A percentile compares a stretch with the other conserved stretches of the same genome.
phyloP scores from a whole-genome alignment of 23 red algal species.

The Gracilaria gracilis region DNA sequence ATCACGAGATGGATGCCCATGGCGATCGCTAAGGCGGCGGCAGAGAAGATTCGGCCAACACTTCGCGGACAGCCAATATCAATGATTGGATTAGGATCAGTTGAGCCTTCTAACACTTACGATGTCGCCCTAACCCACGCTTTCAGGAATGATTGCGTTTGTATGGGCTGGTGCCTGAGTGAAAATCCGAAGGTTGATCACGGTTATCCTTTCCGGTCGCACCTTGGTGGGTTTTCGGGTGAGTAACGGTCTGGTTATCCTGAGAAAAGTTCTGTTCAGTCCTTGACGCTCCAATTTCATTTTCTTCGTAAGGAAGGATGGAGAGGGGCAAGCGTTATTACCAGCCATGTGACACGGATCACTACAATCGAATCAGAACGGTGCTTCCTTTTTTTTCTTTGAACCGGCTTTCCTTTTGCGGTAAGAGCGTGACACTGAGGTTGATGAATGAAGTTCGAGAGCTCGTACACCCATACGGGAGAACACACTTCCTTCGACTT shows the following conservation, averaged over 20 bases:
- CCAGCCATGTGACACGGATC: too few species aligned
- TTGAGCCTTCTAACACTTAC: background rate
- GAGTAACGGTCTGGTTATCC: too few species aligned
- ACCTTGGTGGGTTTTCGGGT: too few species aligned
- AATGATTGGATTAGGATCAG: constrained; percentile 37
- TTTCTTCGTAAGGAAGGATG: too few species aligned
- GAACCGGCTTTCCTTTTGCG: background rate
- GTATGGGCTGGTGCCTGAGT: background rate
- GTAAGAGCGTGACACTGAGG: background rate
- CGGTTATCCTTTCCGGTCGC: background rate
- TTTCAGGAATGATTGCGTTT: constrained; percentile 1
- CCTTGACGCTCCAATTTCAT: too few species aligned
- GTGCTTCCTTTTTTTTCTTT: too few species aligned
- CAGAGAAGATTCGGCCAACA: background rate
- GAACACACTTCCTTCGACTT: background rate
- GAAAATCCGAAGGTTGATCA: background rate
- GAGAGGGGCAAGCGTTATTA: too few species aligned
- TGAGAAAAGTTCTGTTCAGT: too few species aligned
- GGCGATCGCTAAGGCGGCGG: constrained; percentile 7
- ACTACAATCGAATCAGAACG: too few species aligned
- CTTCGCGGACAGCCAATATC: constrained; percentile 25
- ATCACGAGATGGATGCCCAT: background rate
- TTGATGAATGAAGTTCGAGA: background rate
- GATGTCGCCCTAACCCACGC: background rate
- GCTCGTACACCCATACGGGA: background rate